Conservation (phyloP, 176 grass and related monocot genomes). For the Eragrostis nindensis region DNA sequence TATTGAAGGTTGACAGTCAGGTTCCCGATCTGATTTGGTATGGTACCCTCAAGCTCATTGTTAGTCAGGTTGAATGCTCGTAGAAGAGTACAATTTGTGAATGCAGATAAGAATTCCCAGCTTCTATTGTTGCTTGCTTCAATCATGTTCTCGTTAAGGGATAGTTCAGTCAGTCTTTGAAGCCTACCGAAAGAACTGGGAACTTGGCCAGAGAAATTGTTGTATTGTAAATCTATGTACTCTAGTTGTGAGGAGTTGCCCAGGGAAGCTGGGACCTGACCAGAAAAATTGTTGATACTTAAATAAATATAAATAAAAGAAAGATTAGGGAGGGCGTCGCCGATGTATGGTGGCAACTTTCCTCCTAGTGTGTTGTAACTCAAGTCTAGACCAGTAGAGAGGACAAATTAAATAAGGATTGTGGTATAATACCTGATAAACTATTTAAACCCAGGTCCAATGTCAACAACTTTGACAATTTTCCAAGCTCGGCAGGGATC, state of each 20-base stretch:
- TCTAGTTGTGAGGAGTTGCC: background rate
- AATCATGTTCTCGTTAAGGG: constrained; percentile 4
- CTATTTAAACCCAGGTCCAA: background rate
- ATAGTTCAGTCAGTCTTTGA: background rate
- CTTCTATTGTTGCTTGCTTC: background rate
- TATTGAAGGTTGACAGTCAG: too few relatives aligned
- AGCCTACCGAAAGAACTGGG: constrained; percentile 35
- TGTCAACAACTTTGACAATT: fast-evolving
- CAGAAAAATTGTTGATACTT: constrained; percentile 13
- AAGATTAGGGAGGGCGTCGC: constrained; percentile 33
- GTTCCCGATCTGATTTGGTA: too few relatives aligned
- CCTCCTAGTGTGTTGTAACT: background rate
- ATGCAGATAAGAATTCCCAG: constrained; percentile 31
- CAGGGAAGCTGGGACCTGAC: constrained; percentile 44
- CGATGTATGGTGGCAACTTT: constrained; percentile 25
- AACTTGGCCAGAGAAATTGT: constrained; percentile 33
- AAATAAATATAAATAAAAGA: background rate
- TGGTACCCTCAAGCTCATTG: background rate
- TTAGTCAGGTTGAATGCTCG: background rate
- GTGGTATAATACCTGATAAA: background rate
- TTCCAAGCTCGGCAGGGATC: background rate
- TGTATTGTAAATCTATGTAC: background rate
- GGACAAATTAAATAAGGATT: background rate
- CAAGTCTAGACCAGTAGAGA: background rate
- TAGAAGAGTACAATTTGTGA: constrained; percentile 33